Percentiles rank a stretch among this genome's conserved stretches.
phyloP scores from a whole-genome alignment of 352 stramenopile species.

The Phytophthora nicotianae region DNA sequence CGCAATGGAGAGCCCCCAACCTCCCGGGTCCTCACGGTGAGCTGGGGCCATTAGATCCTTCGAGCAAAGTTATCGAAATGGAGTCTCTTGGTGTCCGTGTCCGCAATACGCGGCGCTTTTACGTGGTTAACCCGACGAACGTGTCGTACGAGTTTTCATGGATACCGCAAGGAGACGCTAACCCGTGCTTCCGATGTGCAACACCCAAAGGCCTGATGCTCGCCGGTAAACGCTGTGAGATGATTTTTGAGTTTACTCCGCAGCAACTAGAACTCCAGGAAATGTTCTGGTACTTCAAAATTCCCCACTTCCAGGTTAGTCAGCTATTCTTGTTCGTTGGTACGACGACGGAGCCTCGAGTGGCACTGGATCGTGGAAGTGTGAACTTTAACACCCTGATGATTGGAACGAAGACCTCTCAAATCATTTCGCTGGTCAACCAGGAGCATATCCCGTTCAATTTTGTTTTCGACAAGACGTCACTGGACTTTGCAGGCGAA shows the following conservation, averaged over 20 bases:
- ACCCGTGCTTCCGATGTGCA: conserved; percentile 89
- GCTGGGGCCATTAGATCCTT: conserved; percentile 81
- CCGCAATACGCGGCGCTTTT: conserved; percentile 92
- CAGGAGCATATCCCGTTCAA: conserved; percentile 93
- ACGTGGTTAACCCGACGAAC: conserved; percentile 94
- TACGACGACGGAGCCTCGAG: conserved; percentile 90
- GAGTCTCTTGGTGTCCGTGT: conserved; percentile 90
- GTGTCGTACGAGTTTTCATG: conserved; percentile 94
- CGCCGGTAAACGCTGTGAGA: conserved; percentile 92
- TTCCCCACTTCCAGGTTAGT: conserved; percentile 89
- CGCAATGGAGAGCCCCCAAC: conserved; percentile 64
- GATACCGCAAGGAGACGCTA: conserved; percentile 74
- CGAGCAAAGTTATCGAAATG: conserved; percentile 93
- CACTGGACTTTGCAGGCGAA: conserved; percentile 82
- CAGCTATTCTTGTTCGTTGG: conserved; percentile 94
- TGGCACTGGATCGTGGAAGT: conserved; percentile 86
- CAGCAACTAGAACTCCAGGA: conserved; percentile 90
- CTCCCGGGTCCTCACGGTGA: conserved; percentile 85
- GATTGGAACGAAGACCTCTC: conserved; percentile 84
- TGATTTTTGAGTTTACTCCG: conserved; percentile 96
- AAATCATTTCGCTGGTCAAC: conserved; percentile 92
- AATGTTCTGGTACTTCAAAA: conserved; percentile 92
- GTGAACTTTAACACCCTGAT: conserved; percentile 94
- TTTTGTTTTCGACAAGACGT: conserved; percentile 94
- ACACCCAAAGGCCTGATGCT: conserved; percentile 93